phyloP scores from a whole-genome alignment of 371 early-diverging fungal species.

The Mucor mucedo region DNA sequence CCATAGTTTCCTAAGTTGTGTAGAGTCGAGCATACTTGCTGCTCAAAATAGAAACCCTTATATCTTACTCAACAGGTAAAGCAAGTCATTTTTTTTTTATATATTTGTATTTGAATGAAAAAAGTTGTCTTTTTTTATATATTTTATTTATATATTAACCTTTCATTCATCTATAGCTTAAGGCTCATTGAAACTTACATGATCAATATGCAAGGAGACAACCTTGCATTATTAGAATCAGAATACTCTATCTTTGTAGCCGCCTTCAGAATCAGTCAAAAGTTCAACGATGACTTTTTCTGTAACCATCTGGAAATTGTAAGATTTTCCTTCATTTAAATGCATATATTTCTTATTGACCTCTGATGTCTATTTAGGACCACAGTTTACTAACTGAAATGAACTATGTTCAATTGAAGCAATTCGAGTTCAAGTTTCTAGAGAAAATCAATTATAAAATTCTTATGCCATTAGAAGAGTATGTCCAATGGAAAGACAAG shows the following conservation, averaged over 20 bases:
- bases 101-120: not conserved
- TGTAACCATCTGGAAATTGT: not conserved
- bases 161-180: not conserved
- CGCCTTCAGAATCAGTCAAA: not conserved
- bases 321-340: not conserved
- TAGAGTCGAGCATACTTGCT: not conserved
- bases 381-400: not conserved
- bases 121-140: not conserved
- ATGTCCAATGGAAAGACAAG: not conserved
- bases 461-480: not conserved
- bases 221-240: not conserved
- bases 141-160: too few relatives aligned
- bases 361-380: not conserved
- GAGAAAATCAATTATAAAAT: not conserved
- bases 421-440: not conserved
- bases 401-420: not conserved
- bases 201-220: not conserved
- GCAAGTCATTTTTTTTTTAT: not conserved
- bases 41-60: not conserved
- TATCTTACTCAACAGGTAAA: not conserved
- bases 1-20: not conserved
- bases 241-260: not conserved
- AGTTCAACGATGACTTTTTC: not conserved
- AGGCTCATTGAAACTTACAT: not conserved
- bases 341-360: not conserved